Percentiles rank a stretch among this genome's conserved stretches.
phyloP scores from a whole-genome alignment of 192 early-diverging fungal genomes.

The Podila horticola region DNA sequence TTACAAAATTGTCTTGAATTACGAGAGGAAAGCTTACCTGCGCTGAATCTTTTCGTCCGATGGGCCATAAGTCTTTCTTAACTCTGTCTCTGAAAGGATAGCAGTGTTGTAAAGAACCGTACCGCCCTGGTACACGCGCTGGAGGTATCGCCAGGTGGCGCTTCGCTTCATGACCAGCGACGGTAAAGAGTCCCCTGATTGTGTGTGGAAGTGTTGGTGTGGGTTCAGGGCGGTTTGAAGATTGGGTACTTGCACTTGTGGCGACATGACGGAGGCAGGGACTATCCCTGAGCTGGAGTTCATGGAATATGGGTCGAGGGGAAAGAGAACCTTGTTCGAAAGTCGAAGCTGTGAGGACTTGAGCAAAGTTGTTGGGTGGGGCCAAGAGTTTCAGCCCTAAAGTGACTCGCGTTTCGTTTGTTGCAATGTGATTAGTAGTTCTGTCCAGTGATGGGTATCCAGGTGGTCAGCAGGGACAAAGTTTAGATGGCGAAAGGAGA shows the following conservation, averaged over 20 bases:
- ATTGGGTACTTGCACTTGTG: background rate
- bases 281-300: background rate
- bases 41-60: slow-evolving; percentile 38
- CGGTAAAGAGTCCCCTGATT: background rate
- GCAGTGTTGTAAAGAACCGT: slow-evolving; percentile 48
- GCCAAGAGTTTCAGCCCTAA: no score
- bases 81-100: slow-evolving; percentile 32
- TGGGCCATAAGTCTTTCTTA: slow-evolving; percentile 19
- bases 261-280: background rate
- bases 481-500: no score
- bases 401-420: no score
- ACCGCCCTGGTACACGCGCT: slow-evolving; percentile 36
- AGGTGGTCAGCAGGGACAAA: no score
- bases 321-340: background rate
- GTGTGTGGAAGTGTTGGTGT: background rate
- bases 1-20: background rate
- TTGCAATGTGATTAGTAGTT: no score
- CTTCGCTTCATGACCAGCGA: slow-evolving; percentile 13
- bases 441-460: no score
- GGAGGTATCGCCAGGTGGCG: slow-evolving; percentile 45
- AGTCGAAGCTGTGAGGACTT: no score
- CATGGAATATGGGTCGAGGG: background rate
- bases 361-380: background rate
- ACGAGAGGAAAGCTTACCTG: slow-evolving; percentile 13
- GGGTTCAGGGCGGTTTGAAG: background rate